Percentiles rank a stretch among this genome's conserved stretches.
Evolutionary conservation across 176 grass and related monocot genomes (phyloP).

Genomic region (Metroxylon sagu): DNA sequence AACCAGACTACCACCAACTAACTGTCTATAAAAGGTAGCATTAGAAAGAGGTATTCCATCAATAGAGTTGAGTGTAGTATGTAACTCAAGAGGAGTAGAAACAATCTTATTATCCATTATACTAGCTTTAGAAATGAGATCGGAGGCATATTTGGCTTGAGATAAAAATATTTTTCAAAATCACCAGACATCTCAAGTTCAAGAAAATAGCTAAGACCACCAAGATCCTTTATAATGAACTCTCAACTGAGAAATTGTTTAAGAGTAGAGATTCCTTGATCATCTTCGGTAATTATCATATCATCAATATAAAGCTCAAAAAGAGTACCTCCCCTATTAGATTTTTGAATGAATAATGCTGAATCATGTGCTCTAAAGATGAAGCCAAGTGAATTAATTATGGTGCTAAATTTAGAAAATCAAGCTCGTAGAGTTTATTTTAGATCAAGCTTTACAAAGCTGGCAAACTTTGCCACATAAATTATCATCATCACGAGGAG

Average conservation of each 20-base stretch:
- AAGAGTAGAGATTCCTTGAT: neutral
- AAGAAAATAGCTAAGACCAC: neutral
- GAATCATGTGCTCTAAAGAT: neutral
- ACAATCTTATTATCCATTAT: too few relatives aligned
- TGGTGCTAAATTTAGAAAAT: neutral
- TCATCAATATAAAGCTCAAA: neutral
- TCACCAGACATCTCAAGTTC: neutral
- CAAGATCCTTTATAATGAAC: neutral
- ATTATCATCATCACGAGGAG: neutral
- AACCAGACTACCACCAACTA: neutral
- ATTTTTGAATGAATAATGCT: neutral
- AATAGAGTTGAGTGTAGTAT: too few relatives aligned
- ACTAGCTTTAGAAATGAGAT: too few relatives aligned
- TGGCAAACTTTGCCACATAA: neutral
- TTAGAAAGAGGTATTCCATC: neutral
- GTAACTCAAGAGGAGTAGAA: too few relatives aligned
- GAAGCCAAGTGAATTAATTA: neutral
- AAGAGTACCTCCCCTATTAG: neutral
- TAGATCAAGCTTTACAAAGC: neutral
- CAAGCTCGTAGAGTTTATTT: neutral
- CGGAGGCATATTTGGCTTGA: neutral
- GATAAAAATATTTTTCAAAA: too few relatives aligned
- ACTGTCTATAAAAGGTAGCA: neutral
- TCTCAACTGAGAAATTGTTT: neutral
- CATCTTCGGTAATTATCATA: neutral